phyloP scores from a whole-genome alignment of 345 rosid genomes.

The Toxicodendron radicans region DNA sequence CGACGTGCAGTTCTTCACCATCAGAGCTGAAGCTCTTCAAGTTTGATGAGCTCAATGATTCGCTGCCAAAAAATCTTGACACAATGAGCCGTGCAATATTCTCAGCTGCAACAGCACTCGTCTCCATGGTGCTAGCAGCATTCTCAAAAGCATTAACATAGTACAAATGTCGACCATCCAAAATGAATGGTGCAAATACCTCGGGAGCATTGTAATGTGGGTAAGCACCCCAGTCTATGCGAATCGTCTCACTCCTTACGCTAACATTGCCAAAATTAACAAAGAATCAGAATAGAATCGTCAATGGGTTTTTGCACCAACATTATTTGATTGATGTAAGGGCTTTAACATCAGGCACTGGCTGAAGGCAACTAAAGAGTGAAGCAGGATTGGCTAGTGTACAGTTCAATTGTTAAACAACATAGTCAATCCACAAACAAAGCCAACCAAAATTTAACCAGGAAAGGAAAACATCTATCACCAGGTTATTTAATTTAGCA shows the following conservation, averaged over 20 bases:
- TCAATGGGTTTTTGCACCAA: background rate
- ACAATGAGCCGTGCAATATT: constrained; percentile 80
- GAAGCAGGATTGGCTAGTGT: no score
- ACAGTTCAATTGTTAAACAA: no score
- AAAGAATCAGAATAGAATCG: constrained; percentile 16
- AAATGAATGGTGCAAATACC: constrained; percentile 77
- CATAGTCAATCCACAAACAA: background rate
- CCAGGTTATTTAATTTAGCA: background rate
- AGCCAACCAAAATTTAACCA: background rate
- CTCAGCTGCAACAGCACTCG: constrained; percentile 89
- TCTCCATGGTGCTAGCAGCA: constrained; percentile 95
- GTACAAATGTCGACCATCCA: constrained; percentile 77
- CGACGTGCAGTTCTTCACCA: constrained; percentile 35
- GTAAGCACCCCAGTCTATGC: constrained; percentile 94
- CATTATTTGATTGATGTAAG: background rate
- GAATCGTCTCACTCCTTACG: constrained; percentile 58
- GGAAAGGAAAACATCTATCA: background rate
- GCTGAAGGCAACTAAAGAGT: no score
- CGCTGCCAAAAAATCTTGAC: constrained; percentile 45
- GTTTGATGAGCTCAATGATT: constrained; percentile 25
- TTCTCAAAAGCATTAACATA: constrained; percentile 91
- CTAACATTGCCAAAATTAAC: constrained; percentile 34
- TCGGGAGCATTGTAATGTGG: constrained; percentile 86
- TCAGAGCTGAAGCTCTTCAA: constrained; percentile 29
- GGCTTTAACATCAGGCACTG: no score